Conservation (phyloP, 768 basidiomycete genomes). For the Boletus huronensis region DNA sequence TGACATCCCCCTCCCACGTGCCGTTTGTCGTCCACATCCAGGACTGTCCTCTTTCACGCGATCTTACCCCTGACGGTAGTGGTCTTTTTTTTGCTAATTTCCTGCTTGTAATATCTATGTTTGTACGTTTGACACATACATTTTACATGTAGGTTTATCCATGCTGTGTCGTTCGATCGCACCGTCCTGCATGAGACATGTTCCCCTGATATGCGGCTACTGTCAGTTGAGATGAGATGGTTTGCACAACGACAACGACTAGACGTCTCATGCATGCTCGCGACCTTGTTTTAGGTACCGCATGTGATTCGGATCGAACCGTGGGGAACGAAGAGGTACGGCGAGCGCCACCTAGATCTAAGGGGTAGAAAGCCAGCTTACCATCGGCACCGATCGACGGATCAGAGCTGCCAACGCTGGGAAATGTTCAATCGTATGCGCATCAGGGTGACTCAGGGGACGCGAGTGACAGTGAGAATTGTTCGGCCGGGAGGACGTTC, state of each 20-base stretch:
- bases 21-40: neutral
- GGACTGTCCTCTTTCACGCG: neutral
- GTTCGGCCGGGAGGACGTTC: too few relatives aligned
- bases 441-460: too few relatives aligned
- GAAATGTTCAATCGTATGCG: too few relatives aligned
- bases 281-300: too few relatives aligned
- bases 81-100: neutral
- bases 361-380: neutral
- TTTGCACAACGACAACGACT: neutral
- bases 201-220: neutral
- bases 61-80: neutral
- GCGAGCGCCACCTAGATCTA: neutral
- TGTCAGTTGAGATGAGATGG: neutral
- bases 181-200: neutral
- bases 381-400: neutral
- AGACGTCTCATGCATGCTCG: neutral
- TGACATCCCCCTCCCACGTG: neutral
- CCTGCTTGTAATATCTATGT: conserved; percentile 3
- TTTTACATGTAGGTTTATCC: conserved; percentile 3
- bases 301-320: neutral
- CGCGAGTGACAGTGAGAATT: too few relatives aligned
- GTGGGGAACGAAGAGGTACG: neutral
- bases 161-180: neutral
- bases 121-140: conserved; percentile 4
- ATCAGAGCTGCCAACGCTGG: too few relatives aligned